A percentile compares a stretch with the other conserved stretches of the same genome.
Conservation (phyloP, 1,284 basidiomycete species). For the Leccinum fallax region DNA sequence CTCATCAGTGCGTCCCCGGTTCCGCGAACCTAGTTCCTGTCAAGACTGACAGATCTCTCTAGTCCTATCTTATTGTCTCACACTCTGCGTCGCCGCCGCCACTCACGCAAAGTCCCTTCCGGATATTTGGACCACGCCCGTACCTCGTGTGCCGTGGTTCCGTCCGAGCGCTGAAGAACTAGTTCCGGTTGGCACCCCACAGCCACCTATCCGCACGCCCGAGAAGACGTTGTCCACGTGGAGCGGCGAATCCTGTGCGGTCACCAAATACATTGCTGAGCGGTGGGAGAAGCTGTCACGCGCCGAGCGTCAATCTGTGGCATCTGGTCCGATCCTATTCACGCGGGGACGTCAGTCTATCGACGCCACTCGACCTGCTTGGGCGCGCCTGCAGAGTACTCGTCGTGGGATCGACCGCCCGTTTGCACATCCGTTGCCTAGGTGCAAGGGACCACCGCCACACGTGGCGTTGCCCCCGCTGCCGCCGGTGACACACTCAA, state of each 20-base stretch:
- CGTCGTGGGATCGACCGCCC: constrained; percentile 57
- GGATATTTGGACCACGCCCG: constrained; percentile 51
- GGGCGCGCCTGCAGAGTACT: constrained; percentile 45
- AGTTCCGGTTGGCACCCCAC: constrained; percentile 6
- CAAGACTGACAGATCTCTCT: constrained; percentile 12
- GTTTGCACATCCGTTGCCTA: constrained; percentile 27
- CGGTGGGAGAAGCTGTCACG: constrained; percentile 34
- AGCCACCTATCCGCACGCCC: constrained; percentile 10
- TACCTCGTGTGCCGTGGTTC: constrained; percentile 64
- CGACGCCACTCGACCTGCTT: constrained; percentile 39
- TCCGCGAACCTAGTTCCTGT: not conserved
- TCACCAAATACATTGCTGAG: constrained; percentile 33
- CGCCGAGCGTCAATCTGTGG: constrained; percentile 17
- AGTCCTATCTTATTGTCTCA: constrained; percentile 61
- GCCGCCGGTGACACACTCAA: constrained; percentile 24
- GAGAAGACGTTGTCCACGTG: constrained; percentile 8
- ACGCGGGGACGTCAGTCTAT: constrained; percentile 24
- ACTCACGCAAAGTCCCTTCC: constrained; percentile 45
- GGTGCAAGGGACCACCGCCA: constrained; percentile 7
- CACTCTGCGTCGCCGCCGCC: constrained; percentile 47
- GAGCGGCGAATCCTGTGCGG: constrained; percentile 22
- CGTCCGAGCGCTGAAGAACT: constrained; percentile 10
- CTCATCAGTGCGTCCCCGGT: constrained; percentile 47
- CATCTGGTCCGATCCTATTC: constrained; percentile 21
- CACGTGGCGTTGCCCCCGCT: constrained; percentile 4